Evolutionary conservation across 2,329 filamentous ascomycete genomes (phyloP).

Genomic region (Monosporascus sp.): DNA sequence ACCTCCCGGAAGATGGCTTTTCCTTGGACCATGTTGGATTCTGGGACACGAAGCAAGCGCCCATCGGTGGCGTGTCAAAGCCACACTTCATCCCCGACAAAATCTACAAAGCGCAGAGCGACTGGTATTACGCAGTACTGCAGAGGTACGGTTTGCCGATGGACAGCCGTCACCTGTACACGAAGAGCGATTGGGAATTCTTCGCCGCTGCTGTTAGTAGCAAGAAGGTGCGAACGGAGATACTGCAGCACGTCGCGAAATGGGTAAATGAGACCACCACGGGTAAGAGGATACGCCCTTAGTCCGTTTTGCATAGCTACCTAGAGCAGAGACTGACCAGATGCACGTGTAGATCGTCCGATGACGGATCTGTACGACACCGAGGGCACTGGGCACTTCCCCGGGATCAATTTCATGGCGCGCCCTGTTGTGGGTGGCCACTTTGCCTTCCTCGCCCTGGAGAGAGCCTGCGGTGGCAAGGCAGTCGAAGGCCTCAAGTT

Average conservation of each 20-base stretch:
- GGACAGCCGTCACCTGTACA: slow-evolving; percentile 76
- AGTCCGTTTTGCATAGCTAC: not conserved
- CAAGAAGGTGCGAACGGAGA: slow-evolving; percentile 61
- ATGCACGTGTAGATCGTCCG: slow-evolving; percentile 50
- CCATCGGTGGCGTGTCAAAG: slow-evolving; percentile 11
- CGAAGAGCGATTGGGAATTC: slow-evolving; percentile 89
- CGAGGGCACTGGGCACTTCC: slow-evolving; percentile 70
- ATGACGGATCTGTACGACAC: slow-evolving; percentile 81
- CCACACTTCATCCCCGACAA: slow-evolving; percentile 62
- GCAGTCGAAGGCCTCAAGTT: slow-evolving; percentile 54
- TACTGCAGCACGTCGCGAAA: slow-evolving; percentile 65
- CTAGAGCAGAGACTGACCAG: slow-evolving; percentile 7
- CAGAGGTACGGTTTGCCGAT: slow-evolving; percentile 80
- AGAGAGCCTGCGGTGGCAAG: slow-evolving; percentile 69
- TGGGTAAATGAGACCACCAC: slow-evolving; percentile 83
- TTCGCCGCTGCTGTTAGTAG: slow-evolving; percentile 77
- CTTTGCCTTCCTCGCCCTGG: slow-evolving; percentile 78
- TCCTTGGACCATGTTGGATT: slow-evolving; percentile 14
- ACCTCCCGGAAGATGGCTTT: slow-evolving; percentile 34
- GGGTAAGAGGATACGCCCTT: slow-evolving; percentile 32
- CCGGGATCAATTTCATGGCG: slow-evolving; percentile 71
- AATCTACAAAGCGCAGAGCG: slow-evolving; percentile 73
- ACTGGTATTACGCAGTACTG: slow-evolving; percentile 74
- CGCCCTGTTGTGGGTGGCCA: slow-evolving; percentile 80
- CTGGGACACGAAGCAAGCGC: slow-evolving; percentile 15